Base-by-base conservation (phyloP, 768 basidiomycete genomes). In the Leccinellum rugosiceps region DNA sequence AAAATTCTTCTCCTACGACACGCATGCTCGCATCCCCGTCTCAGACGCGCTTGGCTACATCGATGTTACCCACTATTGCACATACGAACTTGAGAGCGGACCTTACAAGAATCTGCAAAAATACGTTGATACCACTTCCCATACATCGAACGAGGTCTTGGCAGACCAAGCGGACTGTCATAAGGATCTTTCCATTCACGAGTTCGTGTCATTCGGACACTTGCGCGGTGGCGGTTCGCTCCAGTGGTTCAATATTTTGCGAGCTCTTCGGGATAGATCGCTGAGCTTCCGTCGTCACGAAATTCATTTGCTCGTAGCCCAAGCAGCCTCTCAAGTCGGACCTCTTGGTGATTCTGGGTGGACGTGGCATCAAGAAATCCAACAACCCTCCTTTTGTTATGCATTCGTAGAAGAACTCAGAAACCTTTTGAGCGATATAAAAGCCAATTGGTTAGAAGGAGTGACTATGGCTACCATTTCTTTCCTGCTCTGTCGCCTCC, bases 191-290 rank as follows among this genome's bases (percentile, higher is more conserved):
- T 71, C 58, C 14, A 57, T 79, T 3, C 79, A 82, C 23, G 80
- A 83, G 52, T 77, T 69, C 25, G 67, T 75, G 11, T 71, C 76
- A 0, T 83, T 80, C 52, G 76, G 74, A 14, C 66, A 71, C 48
- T 59, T 83, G 41, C 77, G 82, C 6, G 70, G 75, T 34, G 81
- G 82, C 1, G 57, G 68, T 0, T 64, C 55, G 7, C 61, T 83
- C 0, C 82, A 83, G 46, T 82, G 80, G 82, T 62, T 75, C 35
- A 83, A 82, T 58, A 77, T 83, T 34, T 58, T 72, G 13, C 73
- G 77, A 34, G 79, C 78, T 57, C 63, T 83, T n/a, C 69, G 71
- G 2, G 68, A 72, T 6, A 67, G 72, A 21, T 60, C 62, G 2
- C 59, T 83, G 52, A 73, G 69, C 4, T 77, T 83, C 54, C 65